Evolutionary conservation across 257 asterid genomes (phyloP), one percentile per base, ranked within the genome.

Genomic region (Haberlea rhodopensis): DNA sequence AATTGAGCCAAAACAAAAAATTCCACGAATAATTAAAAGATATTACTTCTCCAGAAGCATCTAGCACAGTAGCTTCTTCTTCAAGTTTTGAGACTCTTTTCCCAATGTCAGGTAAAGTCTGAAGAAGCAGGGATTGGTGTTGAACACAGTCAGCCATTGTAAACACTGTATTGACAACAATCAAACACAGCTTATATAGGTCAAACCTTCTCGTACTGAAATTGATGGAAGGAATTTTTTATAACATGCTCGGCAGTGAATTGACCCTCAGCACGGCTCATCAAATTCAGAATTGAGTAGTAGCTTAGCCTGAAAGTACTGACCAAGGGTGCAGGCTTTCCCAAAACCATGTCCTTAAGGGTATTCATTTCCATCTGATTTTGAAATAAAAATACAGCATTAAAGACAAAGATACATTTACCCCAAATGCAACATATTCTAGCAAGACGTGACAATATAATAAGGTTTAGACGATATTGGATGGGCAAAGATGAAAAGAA

Each of bases 241-340:
- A 94, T 94, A 71, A 90, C 97, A 80, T 87, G 99, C 87, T 94
- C 97, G 53, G 99, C 96, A 48, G 96, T 87, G 78, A 94, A 87
- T 77, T 90, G 99, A 52, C 97, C 97, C 81, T 94, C 97, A 58
- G 97, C 94, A 53, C 96, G 96, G 75, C 96, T 92, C 97, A 94
- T 85, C 72, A 94, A 82, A 74, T 94, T 94, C 76, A 94, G 67
- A 75, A 94, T 87, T 26, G 99, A 78, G 78, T 89, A 94, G 86
- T 94, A 94, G 81, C 99, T 94, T 62, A 94, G 79, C 83, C 97
- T 82, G 82, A 94, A 94, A 11, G 99, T 94, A 78, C 99, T 94
- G 84, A 94, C 85, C 76, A 94, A 69, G 37, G 97, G 99, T 43
- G 99, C 99, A 11, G 99, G 99, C 76, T 77, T 87, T n/a, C 99